Evolutionary conservation across 192 early-diverging fungal genomes (phyloP).

Genomic region (Mortierella antarctica): DNA sequence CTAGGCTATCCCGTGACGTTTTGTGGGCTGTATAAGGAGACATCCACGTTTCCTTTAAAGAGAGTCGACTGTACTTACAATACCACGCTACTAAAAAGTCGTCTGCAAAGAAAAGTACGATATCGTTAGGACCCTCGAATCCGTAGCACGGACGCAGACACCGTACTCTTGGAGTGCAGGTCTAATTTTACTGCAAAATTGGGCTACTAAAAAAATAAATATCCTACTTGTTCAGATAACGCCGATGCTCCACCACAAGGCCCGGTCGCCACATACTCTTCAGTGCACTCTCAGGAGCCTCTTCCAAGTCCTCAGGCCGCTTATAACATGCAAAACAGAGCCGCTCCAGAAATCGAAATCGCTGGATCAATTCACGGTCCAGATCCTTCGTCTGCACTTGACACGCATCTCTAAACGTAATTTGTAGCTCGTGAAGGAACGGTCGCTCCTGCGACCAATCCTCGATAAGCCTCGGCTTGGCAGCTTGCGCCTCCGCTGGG

Average conservation of each 20-base stretch:
- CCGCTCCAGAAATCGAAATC: conserved; percentile 29
- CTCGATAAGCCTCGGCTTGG: not conserved
- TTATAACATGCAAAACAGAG: conserved; percentile 18
- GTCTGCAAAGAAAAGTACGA: too few relatives aligned
- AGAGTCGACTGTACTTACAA: too few relatives aligned
- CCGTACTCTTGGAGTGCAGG: too few relatives aligned
- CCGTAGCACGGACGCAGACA: too few relatives aligned
- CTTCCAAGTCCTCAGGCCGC: conserved; percentile 9
- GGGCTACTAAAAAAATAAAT: too few relatives aligned
- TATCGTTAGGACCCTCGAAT: too few relatives aligned
- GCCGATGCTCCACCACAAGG: conserved; percentile 8
- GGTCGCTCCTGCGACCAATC: conserved; percentile 25
- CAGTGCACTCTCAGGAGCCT: too few relatives aligned
- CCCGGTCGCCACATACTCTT: conserved; percentile 13
- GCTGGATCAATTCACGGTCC: conserved; percentile 24
- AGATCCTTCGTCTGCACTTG: conserved; percentile 12
- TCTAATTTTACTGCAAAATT: too few relatives aligned
- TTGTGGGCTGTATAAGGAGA: too few relatives aligned
- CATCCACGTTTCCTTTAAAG: too few relatives aligned
- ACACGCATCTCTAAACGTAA: conserved; percentile 14
- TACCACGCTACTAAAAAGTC: too few relatives aligned
- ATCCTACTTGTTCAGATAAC: conserved; percentile 10
- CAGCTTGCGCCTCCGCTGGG: not conserved
- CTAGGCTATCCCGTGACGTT: too few relatives aligned
- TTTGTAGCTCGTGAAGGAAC: conserved; percentile 23